A percentile compares a stretch with the other conserved stretches of the same genome.
phyloP scores from a whole-genome alignment of 345 rosid species.

The Salix purpurea region DNA sequence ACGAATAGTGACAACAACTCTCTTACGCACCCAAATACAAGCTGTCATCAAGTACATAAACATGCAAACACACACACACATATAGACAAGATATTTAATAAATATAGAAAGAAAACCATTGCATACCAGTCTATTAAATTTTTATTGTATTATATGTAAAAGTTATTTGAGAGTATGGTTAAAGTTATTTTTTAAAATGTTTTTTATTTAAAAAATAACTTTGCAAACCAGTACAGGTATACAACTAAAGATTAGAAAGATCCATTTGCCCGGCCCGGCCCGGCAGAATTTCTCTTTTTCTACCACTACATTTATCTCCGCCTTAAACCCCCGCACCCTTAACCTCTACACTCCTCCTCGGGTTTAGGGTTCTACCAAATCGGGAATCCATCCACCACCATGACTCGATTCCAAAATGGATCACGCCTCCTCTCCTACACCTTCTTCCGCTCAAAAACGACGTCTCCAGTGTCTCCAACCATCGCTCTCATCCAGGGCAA shows the following conservation, averaged over 20 bases:
- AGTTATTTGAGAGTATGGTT: too few relatives aligned
- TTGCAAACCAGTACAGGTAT: too few relatives aligned
- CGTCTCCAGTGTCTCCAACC: conserved; percentile 35
- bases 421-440: conserved; percentile 18
- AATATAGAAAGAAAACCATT: too few relatives aligned
- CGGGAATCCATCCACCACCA: conserved; percentile 8
- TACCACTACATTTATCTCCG: not conserved
- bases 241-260: not conserved
- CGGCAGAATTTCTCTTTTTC: not conserved
- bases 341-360: not conserved
- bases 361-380: not conserved
- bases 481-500: conserved; percentile 56
- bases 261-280: not conserved
- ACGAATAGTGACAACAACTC: too few relatives aligned
- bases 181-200: too few relatives aligned
- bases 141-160: too few relatives aligned
- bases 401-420: conserved; percentile 22
- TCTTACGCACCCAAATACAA: too few relatives aligned
- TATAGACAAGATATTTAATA: too few relatives aligned
- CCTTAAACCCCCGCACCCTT: not conserved
- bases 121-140: too few relatives aligned
- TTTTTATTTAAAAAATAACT: too few relatives aligned
- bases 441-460: not conserved
- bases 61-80: too few relatives aligned
- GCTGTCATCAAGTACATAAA: too few relatives aligned